Evolutionary conservation across 345 rosid genomes (phyloP).

Genomic region (Gossypium longicalyx): DNA sequence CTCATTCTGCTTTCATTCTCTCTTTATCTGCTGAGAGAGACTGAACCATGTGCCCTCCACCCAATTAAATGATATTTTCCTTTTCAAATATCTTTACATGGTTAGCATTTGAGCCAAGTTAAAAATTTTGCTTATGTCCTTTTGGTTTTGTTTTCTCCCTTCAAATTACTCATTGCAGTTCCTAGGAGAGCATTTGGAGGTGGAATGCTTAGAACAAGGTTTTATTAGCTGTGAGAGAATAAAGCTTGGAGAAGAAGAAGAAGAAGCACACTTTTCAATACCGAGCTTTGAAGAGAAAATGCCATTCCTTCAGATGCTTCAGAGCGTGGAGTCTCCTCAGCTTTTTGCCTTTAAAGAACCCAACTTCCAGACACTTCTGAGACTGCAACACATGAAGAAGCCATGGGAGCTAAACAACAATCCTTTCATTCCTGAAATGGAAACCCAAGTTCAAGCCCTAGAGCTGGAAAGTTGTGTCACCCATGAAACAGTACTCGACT

Average conservation of each 20-base stretch:
- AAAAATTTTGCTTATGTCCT: neutral
- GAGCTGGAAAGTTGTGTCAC: conserved; percentile 67
- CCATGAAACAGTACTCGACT: conserved; percentile 40
- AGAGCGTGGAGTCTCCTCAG: conserved; percentile 44
- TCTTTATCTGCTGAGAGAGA: conserved; percentile 21
- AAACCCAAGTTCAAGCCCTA: conserved; percentile 43
- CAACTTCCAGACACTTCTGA: conserved; percentile 50
- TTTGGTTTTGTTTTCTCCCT: neutral
- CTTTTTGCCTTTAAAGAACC: conserved; percentile 47
- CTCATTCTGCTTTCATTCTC: conserved; percentile 25
- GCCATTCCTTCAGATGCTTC: conserved; percentile 72
- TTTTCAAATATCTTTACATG: neutral
- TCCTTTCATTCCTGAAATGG: conserved; percentile 22
- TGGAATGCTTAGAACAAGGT: conserved; percentile 33
- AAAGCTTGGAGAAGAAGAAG: conserved; percentile 36
- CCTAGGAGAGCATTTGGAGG: conserved; percentile 41
- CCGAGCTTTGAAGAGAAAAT: conserved; percentile 20
- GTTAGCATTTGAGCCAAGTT: neutral
- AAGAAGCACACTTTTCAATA: conserved; percentile 13
- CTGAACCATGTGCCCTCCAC: conserved; percentile 23
- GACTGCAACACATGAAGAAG: conserved; percentile 54
- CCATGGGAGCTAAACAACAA: conserved; percentile 38
- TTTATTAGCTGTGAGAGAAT: conserved; percentile 29
- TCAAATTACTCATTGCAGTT: conserved; percentile 34
- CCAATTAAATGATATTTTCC: conserved; percentile 3